Conservation (phyloP, 495 filamentous ascomycete species). For the Lentithecium fluviatile region DNA sequence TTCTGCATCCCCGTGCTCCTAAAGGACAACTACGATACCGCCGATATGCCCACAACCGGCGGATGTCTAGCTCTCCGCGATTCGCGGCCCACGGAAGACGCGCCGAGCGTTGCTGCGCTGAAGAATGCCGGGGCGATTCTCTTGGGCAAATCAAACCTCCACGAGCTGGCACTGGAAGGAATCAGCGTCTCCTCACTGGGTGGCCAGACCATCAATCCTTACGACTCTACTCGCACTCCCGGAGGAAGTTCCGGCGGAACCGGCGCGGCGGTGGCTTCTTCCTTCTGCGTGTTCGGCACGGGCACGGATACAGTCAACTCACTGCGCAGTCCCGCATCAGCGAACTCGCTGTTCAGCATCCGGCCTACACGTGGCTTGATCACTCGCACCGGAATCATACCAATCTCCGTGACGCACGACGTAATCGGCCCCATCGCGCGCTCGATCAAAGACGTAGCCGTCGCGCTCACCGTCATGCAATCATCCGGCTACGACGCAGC, state of each 20-base stretch:
- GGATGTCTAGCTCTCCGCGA: conserved; percentile 50
- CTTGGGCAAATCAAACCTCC: conserved; percentile 64
- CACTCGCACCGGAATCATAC: conserved; percentile 54
- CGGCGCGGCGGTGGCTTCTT: conserved; percentile 59
- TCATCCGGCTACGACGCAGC: conserved; percentile 48
- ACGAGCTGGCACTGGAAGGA: conserved; percentile 65
- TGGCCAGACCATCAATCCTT: conserved; percentile 64
- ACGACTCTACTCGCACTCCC: conserved; percentile 59
- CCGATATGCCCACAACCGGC: conserved; percentile 56
- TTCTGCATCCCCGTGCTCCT: conserved; percentile 61
- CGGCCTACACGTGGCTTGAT: conserved; percentile 60
- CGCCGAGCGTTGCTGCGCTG: conserved; percentile 52
- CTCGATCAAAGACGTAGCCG: conserved; percentile 53
- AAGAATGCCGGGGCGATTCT: conserved; percentile 61
- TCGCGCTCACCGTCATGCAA: conserved; percentile 58
- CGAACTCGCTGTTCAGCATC: conserved; percentile 60
- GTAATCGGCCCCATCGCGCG: conserved; percentile 59
- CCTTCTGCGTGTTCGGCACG: conserved; percentile 56
- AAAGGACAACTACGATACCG: conserved; percentile 63
- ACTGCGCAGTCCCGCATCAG: conserved; percentile 60
- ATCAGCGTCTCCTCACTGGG: conserved; percentile 59
- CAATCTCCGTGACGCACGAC: conserved; percentile 64
- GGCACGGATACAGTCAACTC: conserved; percentile 67
- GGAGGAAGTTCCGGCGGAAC: conserved; percentile 65
- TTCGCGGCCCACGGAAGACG: conserved; percentile 49